Conservation (phyloP, 2,329 filamentous ascomycete genomes). For the Sodiomyces alkalinus region DNA sequence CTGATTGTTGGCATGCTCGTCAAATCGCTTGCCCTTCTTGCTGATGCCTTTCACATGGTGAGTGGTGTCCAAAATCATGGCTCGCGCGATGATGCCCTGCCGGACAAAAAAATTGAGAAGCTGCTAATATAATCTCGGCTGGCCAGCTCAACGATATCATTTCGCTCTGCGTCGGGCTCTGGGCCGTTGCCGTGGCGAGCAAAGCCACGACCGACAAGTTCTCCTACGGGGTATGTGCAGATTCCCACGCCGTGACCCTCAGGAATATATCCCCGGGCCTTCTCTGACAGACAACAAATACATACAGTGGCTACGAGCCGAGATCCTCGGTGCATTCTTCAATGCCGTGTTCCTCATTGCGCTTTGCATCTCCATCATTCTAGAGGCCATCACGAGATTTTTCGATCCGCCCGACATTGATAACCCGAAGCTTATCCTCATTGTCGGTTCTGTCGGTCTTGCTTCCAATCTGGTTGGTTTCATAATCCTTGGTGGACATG, state of each 20-base stretch:
- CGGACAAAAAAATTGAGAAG: too few relatives aligned
- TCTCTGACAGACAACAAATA: constrained; percentile 1
- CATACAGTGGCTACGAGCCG: constrained; percentile 78
- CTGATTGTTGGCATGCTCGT: constrained; percentile 73
- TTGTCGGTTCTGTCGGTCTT: constrained; percentile 76
- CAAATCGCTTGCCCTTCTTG: constrained; percentile 82
- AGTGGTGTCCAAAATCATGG: constrained; percentile 12
- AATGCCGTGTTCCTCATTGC: constrained; percentile 97
- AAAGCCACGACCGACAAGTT: constrained; percentile 79
- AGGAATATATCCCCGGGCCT: background rate
- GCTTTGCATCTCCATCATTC: constrained; percentile 87
- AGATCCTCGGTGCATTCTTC: constrained; percentile 90
- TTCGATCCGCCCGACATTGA: constrained; percentile 78
- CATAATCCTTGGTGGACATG: constrained; percentile 83
- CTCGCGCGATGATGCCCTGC: background rate
- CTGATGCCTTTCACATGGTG: constrained; percentile 97
- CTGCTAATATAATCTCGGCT: too few relatives aligned
- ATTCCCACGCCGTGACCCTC: constrained; percentile 1
- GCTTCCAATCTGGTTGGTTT: constrained; percentile 81
- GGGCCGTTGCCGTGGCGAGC: constrained; percentile 84
- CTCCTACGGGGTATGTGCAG: constrained; percentile 67
- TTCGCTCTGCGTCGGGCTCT: constrained; percentile 79
- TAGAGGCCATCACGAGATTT: constrained; percentile 86
- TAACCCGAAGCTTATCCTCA: constrained; percentile 74
- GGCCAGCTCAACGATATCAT: constrained; percentile 86